These are phyloP conservation scores for Xylaria arbuscula DNA, from an alignment of 2,329 filamentous ascomycete species.

Conservation along the genomic window DNA sequence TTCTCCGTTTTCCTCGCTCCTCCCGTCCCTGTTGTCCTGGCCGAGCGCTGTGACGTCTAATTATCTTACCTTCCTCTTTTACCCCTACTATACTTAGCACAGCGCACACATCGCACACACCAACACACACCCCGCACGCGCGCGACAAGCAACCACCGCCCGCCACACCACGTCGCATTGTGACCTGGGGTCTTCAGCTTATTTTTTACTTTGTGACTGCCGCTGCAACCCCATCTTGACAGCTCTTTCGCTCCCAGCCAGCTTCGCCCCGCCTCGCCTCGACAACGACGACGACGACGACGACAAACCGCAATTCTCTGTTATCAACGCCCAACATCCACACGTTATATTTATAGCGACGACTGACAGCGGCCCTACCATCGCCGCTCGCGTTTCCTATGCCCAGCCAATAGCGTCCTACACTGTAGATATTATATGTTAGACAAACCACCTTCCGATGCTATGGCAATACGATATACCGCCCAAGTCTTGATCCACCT, in stretches of 20 bases:
- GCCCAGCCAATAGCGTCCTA: slow-evolving; percentile 8
- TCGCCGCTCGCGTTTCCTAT: slow-evolving; percentile 17
- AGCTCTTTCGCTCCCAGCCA: slow-evolving; percentile 10
- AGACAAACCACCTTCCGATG: slow-evolving; percentile 41
- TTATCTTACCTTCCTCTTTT: neutral
- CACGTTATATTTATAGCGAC: neutral
- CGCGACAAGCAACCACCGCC: slow-evolving; percentile 13
- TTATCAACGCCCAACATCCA: neutral
- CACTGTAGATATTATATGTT: slow-evolving; percentile 29
- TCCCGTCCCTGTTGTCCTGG: slow-evolving; percentile 2
- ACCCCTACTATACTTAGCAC: slow-evolving; percentile 12
- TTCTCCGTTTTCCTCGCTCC: slow-evolving; percentile 5
- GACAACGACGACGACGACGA: neutral
- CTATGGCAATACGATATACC: slow-evolving; percentile 75
- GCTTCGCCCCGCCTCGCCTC: neutral
- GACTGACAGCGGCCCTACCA: neutral
- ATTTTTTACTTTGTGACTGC: slow-evolving; percentile 9
- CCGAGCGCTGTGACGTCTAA: slow-evolving; percentile 4
- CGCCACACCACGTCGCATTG: slow-evolving; percentile 12
- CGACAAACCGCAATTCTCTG: slow-evolving; percentile 9
- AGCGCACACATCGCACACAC: slow-evolving; percentile 32
- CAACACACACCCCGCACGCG: slow-evolving; percentile 17
- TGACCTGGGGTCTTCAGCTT: slow-evolving; percentile 9
- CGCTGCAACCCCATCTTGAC: slow-evolving; percentile 22
- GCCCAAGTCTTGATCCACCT: slow-evolving; percentile 80